These are phyloP conservation scores for Talaromyces stipitatus DNA, from an alignment of 495 filamentous ascomycete genomes.

Conservation along the genomic window DNA sequence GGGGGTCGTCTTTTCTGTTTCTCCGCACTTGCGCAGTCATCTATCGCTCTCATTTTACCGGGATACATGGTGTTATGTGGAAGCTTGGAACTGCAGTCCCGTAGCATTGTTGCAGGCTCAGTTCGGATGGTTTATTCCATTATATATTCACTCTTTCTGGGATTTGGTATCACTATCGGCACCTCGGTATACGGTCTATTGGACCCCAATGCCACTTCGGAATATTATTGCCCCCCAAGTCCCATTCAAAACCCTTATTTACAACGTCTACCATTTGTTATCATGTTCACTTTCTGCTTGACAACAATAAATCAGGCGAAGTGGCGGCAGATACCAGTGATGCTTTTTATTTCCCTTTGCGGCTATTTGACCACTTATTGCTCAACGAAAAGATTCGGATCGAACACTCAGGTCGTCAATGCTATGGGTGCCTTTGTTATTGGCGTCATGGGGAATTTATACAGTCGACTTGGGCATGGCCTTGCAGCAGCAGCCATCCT, in stretches of 20 bases:
- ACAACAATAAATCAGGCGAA: slow-evolving; percentile 84
- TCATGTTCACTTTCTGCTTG: slow-evolving; percentile 74
- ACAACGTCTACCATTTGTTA: slow-evolving; percentile 62
- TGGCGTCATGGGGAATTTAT: slow-evolving; percentile 80
- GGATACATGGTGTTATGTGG: slow-evolving; percentile 81
- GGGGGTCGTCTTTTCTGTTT: slow-evolving; percentile 76
- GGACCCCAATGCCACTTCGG: slow-evolving; percentile 64
- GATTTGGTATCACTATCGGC: slow-evolving; percentile 95
- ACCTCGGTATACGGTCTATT: slow-evolving; percentile 83
- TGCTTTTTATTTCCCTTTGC: slow-evolving; percentile 73
- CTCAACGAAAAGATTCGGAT: slow-evolving; percentile 59
- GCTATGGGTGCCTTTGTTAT: slow-evolving; percentile 82
- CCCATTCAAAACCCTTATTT: slow-evolving; percentile 45
- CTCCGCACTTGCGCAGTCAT: slow-evolving; percentile 80
- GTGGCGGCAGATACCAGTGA: slow-evolving; percentile 80
- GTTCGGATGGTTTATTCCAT: slow-evolving; percentile 95
- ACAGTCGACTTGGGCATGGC: slow-evolving; percentile 75
- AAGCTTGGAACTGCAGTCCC: slow-evolving; percentile 80
- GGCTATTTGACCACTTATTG: slow-evolving; percentile 90
- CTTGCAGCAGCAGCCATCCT: slow-evolving; percentile 83
- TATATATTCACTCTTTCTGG: slow-evolving; percentile 90
- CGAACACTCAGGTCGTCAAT: slow-evolving; percentile 73
- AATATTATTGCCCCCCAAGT: slow-evolving; percentile 54
- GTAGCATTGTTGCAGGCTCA: slow-evolving; percentile 79
- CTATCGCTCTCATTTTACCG: slow-evolving; percentile 87